Evolutionary conservation across 768 basidiomycete genomes (phyloP).

Genomic region (Hypholoma fasciculare): DNA sequence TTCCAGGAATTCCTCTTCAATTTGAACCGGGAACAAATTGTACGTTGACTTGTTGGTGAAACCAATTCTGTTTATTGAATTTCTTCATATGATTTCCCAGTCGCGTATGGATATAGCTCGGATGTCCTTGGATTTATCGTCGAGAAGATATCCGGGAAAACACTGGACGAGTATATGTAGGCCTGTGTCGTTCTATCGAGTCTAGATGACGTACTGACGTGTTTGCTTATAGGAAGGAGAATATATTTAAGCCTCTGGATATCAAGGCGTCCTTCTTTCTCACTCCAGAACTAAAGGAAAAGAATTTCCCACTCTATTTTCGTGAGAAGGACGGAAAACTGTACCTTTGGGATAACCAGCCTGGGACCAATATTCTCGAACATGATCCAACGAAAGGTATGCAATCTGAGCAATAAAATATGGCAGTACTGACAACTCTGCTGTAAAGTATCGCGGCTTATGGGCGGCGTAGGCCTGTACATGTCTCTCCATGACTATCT

Average conservation of each 20-base stretch:
- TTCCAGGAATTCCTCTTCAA: slow-evolving; percentile 22
- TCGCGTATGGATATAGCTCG: slow-evolving; percentile 29
- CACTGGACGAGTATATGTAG: slow-evolving; percentile 29
- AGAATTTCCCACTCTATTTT: slow-evolving; percentile 18
- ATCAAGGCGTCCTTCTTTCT: slow-evolving; percentile 29
- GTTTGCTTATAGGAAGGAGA: slow-evolving; percentile 21
- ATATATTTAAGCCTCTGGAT: slow-evolving; percentile 30
- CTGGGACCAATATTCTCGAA: slow-evolving; percentile 15
- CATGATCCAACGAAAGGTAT: slow-evolving; percentile 27
- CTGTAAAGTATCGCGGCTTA: neutral
- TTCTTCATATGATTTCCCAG: too few species aligned
- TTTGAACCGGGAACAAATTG: slow-evolving; percentile 33
- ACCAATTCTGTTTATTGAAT: too few species aligned
- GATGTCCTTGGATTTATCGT: slow-evolving; percentile 30
- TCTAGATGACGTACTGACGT: neutral
- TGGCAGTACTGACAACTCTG: neutral
- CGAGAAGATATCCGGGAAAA: slow-evolving; percentile 25
- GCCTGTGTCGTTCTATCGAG: neutral
- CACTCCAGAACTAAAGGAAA: slow-evolving; percentile 23
- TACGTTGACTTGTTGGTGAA: slow-evolving; percentile 5
- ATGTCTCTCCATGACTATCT: slow-evolving; percentile 1
- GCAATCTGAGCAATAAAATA: neutral
- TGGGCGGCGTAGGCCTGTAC: neutral
- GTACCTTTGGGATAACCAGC: slow-evolving; percentile 15
- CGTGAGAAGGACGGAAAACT: slow-evolving; percentile 21